These are phyloP conservation scores for Botryotinia globosa DNA, from an alignment of 2,329 filamentous ascomycete species.

Conservation along the genomic window DNA sequence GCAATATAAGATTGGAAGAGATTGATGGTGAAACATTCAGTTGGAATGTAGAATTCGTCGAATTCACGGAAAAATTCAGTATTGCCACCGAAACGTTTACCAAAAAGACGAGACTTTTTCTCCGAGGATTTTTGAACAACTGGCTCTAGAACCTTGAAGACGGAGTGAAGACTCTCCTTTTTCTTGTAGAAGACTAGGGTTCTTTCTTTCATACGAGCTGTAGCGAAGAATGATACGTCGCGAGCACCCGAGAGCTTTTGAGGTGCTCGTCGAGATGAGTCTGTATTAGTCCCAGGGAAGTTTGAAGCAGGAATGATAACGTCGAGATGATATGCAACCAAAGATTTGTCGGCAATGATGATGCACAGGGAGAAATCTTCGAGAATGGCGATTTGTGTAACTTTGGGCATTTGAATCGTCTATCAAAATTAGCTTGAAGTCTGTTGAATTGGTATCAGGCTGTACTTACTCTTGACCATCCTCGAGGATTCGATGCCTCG, in stretches of 20 bases:
- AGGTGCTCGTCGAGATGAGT: slow-evolving; percentile 79
- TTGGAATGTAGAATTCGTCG: slow-evolving; percentile 97
- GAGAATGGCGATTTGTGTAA: slow-evolving; percentile 90
- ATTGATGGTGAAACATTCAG: slow-evolving; percentile 92
- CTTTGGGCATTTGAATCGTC: slow-evolving; percentile 69
- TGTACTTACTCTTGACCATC: slow-evolving; percentile 78
- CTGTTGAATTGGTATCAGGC: too few species aligned
- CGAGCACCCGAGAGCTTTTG: slow-evolving; percentile 83
- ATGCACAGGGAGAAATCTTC: slow-evolving; percentile 95
- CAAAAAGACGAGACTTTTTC: slow-evolving; percentile 69
- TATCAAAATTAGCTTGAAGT: slow-evolving; percentile 41
- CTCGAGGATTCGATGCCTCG: slow-evolving; percentile 82
- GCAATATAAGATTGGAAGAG: slow-evolving; percentile 94
- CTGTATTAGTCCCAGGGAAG: slow-evolving; percentile 60
- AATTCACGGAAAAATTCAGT: slow-evolving; percentile 98
- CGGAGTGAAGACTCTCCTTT: slow-evolving; percentile 85
- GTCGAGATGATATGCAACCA: slow-evolving; percentile 93
- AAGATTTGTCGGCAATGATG: slow-evolving; percentile 83
- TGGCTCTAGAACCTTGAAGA: slow-evolving; percentile 94
- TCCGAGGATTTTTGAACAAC: slow-evolving; percentile 91
- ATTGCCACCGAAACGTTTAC: slow-evolving; percentile 58
- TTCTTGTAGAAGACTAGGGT: slow-evolving; percentile 97
- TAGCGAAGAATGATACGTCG: slow-evolving; percentile 95
- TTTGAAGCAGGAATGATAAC: slow-evolving; percentile 66
- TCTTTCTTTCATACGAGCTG: slow-evolving; percentile 94